A percentile compares a stretch with the other conserved stretches of the same genome.
phyloP scores from a whole-genome alignment of 164 flowering plant species.

The Magnolia officinalis region DNA sequence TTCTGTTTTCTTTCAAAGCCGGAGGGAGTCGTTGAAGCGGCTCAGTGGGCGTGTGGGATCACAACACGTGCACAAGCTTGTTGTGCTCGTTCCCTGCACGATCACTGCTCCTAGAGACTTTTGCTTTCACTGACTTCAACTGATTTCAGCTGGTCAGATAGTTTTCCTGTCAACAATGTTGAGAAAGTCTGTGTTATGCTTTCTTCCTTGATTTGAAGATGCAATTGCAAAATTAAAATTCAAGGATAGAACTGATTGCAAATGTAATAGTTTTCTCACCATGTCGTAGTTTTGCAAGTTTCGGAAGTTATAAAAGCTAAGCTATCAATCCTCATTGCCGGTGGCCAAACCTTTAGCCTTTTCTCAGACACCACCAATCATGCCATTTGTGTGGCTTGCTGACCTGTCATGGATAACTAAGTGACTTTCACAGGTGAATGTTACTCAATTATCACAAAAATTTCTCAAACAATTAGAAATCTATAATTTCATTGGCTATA shows the following conservation, averaged over 20 bases:
- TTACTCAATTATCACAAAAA: too few relatives aligned
- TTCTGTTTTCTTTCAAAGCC: conserved; percentile 41
- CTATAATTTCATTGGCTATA: too few relatives aligned
- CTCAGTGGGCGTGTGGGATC: conserved; percentile 67
- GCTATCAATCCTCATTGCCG: too few relatives aligned
- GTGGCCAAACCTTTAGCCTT: too few relatives aligned
- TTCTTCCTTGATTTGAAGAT: background rate
- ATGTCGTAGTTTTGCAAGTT: too few relatives aligned
- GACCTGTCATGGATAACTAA: too few relatives aligned
- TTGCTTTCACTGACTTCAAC: background rate
- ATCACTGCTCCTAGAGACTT: conserved; percentile 17
- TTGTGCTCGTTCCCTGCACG: conserved; percentile 62
- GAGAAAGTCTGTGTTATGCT: background rate
- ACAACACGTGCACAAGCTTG: conserved; percentile 59
- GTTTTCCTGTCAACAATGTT: background rate
- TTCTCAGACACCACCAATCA: too few relatives aligned
- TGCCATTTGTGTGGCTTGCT: too few relatives aligned
- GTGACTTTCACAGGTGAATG: too few relatives aligned
- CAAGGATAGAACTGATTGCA: background rate
- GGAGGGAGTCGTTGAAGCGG: conserved; percentile 59
- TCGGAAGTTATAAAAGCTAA: too few relatives aligned
- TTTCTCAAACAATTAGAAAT: too few relatives aligned
- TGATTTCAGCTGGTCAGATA: background rate
- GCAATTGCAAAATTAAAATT: background rate
- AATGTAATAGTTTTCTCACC: background rate